phyloP scores from a whole-genome alignment of 2,329 filamentous ascomycete genomes.

The Colletotrichum theobromicola region DNA sequence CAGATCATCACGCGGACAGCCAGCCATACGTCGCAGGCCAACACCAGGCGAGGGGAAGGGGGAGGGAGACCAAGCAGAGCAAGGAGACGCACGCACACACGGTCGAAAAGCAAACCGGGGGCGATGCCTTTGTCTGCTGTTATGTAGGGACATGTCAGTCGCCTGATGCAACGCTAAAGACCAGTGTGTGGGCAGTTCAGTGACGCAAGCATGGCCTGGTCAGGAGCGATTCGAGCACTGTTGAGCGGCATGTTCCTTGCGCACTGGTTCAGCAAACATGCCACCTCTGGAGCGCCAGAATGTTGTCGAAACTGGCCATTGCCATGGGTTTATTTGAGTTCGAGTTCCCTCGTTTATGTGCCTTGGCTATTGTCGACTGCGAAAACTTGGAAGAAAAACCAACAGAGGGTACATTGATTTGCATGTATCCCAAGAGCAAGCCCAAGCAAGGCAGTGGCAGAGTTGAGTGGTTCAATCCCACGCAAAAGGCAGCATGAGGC shows the following conservation, averaged over 20 bases:
- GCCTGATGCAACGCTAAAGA: slow-evolving; percentile 11
- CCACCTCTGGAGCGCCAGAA: neutral
- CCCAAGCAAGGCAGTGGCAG: neutral
- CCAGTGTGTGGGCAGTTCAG: slow-evolving; percentile 10
- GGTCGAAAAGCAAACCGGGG: neutral
- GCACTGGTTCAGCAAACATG: neutral
- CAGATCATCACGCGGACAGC: slow-evolving; percentile 21
- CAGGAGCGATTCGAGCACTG: neutral
- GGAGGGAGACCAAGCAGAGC: neutral
- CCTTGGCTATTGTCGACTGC: neutral
- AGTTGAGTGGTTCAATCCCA: neutral
- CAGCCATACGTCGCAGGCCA: slow-evolving; percentile 9
- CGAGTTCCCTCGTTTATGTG: neutral
- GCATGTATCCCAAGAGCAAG: neutral
- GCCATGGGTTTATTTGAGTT: neutral
- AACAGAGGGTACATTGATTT: neutral
- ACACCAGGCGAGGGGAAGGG: neutral
- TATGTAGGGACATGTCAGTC: neutral
- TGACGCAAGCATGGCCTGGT: slow-evolving; percentile 17
- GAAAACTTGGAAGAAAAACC: neutral
- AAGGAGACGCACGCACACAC: neutral
- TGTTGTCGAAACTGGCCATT: neutral
- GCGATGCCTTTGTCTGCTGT: neutral
- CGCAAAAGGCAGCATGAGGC: neutral
- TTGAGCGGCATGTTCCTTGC: neutral